Base-by-base conservation (phyloP, 1,139 yeast species). In the Candida labiduridarum region DNA sequence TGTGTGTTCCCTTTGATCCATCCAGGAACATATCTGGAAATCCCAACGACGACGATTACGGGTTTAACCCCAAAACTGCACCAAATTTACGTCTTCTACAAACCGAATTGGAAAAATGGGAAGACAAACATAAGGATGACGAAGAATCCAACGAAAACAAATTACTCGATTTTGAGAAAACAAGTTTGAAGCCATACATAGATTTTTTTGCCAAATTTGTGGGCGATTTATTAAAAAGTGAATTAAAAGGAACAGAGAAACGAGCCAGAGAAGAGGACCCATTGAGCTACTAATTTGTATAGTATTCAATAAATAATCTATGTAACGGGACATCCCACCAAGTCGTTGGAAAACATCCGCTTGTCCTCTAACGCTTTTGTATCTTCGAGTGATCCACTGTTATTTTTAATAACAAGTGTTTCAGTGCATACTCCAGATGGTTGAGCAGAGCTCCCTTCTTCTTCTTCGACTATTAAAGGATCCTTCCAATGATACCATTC, bases 1-100 rank as follows among this genome's bases (percentile, higher is more conserved):
- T 94, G 4, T 94, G 99, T 82, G 97, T 95, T 7, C 97, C 99
- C 0, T 91, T 94, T 60, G 89, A 86, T 61, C 83, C 89, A 1
- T 19, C 63, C 56, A 35, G 65, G 63, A 59, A 80, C 55, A 58
- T 74, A 30, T 64, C 72, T 2, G 67, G 63, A n/a, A 65, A 72
- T 49, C 49, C 56, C 9, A 70, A 68, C 1, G 76, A 75, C 54
- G 78, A 73, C 51, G 66, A 54, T 0, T 76, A 80, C 50, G 82
- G 83, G 1, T 94, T 94, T 63, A 84, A 87, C 59, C 98, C 98
- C 1, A 79, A 79, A 58, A 76, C 73, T 12, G 94, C 96, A 0
- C 99, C 99, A 8, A 89, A 86, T 49, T 75, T 92, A 50, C 72
- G 83, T 45, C 74, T 74, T 46, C 68, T 92, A 30, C 85, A 84